Base-by-base conservation (phyloP, 2,329 filamentous ascomycete genomes). In the Berkeleyomyces rouxiae region DNA sequence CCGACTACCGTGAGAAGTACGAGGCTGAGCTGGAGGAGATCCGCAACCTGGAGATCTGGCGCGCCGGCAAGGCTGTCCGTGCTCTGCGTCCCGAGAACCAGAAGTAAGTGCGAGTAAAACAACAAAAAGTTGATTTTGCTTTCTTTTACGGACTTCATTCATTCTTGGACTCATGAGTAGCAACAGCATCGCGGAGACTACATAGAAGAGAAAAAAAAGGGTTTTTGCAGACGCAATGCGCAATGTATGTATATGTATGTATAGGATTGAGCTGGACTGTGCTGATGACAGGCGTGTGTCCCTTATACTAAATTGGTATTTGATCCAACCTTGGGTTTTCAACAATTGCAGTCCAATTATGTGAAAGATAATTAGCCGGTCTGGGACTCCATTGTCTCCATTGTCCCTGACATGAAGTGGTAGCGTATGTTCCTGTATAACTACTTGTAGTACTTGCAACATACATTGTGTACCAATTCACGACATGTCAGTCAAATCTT, bases 11-110 rank as follows among this genome's bases (percentile, higher is more conserved):
- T 71, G 82, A 96, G 82, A 90, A 88, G 79, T 99, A 91, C 78
- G 90, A 96, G 84, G 84, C 89, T 73, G 93, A 99, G 87, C 88
- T 99, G 85, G 82, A 96, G 80, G 93, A 97, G 82, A 97, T 99
- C 80, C 88, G 92, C 72, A 83, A 90, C 73, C 80, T 99, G 72
- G 93, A 99, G 84, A 99, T 99, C 84, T 99, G 93, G 93, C 85
- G 88, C 73, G 93, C 93, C 68, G 93, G 93, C 76, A 97, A 96
- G 86, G 89, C 93, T 71, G 93, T 99, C 72, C 87, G 92, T 70
- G 80, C 83, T 72, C 87, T 93, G 73, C 87, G 88, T 73, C 88
- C 88, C 69, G 88, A 93, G 82, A 92, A 92, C 82, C 83, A 87
- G 77, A 86, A 88, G 77, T 88, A 85, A 79, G 63, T 61, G 46